Percentiles rank a stretch among this genome's conserved stretches.
Conservation (phyloP, 2,329 filamentous ascomycete genomes). For the Cercospora brassicicola region DNA sequence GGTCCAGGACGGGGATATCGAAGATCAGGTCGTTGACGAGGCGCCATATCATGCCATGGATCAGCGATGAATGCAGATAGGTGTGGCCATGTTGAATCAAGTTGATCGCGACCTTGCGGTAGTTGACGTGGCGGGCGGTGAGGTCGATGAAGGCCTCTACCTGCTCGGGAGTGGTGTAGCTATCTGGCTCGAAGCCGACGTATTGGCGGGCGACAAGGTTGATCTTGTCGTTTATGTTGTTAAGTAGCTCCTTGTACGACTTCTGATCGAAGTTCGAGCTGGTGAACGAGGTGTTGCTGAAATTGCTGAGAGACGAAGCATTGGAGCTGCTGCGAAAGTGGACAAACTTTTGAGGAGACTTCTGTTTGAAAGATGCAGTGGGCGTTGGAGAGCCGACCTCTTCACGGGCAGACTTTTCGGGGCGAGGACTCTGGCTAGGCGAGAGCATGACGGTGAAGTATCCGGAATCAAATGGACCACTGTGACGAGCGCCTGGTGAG, state of each 20-base stretch:
- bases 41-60: slow-evolving; percentile 18
- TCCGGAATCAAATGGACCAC: background rate
- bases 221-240: slow-evolving; percentile 10
- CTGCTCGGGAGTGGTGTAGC: background rate
- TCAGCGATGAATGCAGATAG: slow-evolving; percentile 10
- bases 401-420: background rate
- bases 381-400: background rate
- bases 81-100: slow-evolving; percentile 2
- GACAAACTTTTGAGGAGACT: background rate
- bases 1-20: slow-evolving; percentile 9
- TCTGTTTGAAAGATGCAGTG: background rate
- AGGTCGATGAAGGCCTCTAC: slow-evolving; percentile 8
- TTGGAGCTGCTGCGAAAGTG: background rate
- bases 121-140: slow-evolving; percentile 10
- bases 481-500: background rate
- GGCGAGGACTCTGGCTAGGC: background rate
- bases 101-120: slow-evolving; percentile 4
- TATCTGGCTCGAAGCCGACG: background rate
- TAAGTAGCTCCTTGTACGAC: slow-evolving; percentile 13
- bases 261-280: slow-evolving; percentile 7
- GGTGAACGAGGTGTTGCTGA: background rate
- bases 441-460: background rate
- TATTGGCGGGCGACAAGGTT: background rate
- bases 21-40: slow-evolving; percentile 8
- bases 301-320: background rate